Base-by-base conservation (phyloP, 352 stramenopile species). In the Globisporangium spinosum region DNA sequence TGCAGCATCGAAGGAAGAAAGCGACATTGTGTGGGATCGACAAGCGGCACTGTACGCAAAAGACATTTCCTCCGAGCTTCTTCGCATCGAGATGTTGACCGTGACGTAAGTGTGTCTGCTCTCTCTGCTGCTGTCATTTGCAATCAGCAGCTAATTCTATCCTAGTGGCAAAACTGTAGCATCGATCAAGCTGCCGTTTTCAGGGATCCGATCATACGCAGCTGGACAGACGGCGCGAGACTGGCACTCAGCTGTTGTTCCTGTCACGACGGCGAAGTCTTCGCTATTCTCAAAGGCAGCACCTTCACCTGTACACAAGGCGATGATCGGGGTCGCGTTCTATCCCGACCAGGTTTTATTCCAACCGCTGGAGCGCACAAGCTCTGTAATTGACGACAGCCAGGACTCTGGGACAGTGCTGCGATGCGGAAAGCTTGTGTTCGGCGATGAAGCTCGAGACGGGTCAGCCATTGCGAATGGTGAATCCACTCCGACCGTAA, bases 1-100 rank as follows among this genome's bases (percentile, higher is more conserved):
- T 58, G 55, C 55, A 65, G 25, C 5, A 1, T 60, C 60, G 12
- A 62, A 65, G 43, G 58, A 43, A 67, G 29, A 65, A 23, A 27
- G 32, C 69, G 43, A 60, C 66, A 25, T 76, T 20, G 25, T 71
- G 3, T 87, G 75, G 75, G 77, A 87, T 59, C 49, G 58, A 15
- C 71, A 78, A 38, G 12, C 78, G 32, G 84, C 79, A 2, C 51
- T 87, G 8, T 87, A 76, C 64, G 77, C 76, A 10, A 53, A 45
- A n/a, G 69, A 84, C 43, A 62, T 82, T n/a, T 58, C 43, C 0
- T 68, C 47, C 1, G 77, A 84, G 5, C 59, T 84, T 17, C 65
- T 84, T 17, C 74, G 75, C n/a, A 34, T 71, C 6, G 77, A 84
- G 27, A 25, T 83, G 1, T 47, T 79, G n/a, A 79, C 74, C 1